Evolutionary conservation across 164 flowering plant genomes (phyloP), one percentile per base, ranked within the genome.

Genomic region (Vitis riparia): DNA sequence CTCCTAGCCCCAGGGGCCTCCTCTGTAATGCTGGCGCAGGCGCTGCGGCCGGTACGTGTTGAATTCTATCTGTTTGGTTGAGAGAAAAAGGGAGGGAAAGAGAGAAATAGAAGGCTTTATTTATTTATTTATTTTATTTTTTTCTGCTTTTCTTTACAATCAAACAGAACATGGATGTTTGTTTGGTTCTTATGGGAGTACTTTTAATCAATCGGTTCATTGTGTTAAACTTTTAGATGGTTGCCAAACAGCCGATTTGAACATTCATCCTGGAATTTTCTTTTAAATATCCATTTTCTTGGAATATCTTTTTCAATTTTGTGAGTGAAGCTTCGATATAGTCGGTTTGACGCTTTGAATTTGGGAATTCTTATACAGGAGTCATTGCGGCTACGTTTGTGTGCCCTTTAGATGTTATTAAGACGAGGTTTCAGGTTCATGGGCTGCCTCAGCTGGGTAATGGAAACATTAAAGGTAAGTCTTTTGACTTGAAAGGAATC

Each of bases 21-120:
- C 94, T 92, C 69, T 91, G 97, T 75, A 91, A 94, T 75, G 98
- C 98, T 11, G 97, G 89, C 6, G 97, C 98, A 51, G 98, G 98
- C 16, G 98, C 97, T 15, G 92, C 97, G 12, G 97, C 98, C n/a
- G 98, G 98, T 94, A 73, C 8, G 77, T 27, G 1, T 51, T 23
- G 10, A 32, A 8, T 61, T 52, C 27, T 23, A 23, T 23, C 27
- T 23, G 27, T 23, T 23, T 23, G 0, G 51, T 19, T 15, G 55
- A 51, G 16, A 15, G 51, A 27, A 55, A 66, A 47, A 11, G 9
- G 1, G 1, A 27, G 9, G 32, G 55, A 17, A 17, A 49, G 3
- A 27, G 19, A 57, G 16, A 57, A n/a, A 13, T 57, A 7, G 60
- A 53, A 14, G 5, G n/a, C n/a, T 53, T 11, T 53, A 6, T 12